phyloP scores from a whole-genome alignment of 2,329 filamentous ascomycete species.

The Colletotrichum lentis region DNA sequence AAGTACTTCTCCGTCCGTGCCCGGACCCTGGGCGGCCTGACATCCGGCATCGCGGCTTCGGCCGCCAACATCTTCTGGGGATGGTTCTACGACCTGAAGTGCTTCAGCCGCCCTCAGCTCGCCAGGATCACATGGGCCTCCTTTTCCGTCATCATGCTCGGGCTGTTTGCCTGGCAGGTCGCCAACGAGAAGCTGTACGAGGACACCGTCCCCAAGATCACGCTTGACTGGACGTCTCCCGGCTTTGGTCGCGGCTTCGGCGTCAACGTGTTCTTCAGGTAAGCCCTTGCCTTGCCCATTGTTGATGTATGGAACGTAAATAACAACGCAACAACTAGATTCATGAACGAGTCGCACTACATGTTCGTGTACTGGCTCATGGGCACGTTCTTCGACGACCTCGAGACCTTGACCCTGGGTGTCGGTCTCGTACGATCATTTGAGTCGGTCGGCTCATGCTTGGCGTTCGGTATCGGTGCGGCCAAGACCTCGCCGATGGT shows the following conservation, averaged over 20 bases:
- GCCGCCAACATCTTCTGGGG: conserved; percentile 59
- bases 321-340: conserved; percentile 39
- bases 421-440: conserved; percentile 59
- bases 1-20: conserved; percentile 61
- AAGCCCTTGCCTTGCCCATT: conserved; percentile 25
- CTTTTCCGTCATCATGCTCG: conserved; percentile 54
- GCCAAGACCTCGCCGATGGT: conserved; percentile 56
- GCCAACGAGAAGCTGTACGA: conserved; percentile 58
- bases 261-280: conserved; percentile 58
- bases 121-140: conserved; percentile 54
- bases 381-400: conserved; percentile 59
- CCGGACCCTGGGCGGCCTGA: conserved; percentile 55
- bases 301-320: conserved; percentile 2
- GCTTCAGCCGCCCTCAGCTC: conserved; percentile 51
- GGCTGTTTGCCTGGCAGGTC: conserved; percentile 57
- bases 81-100: conserved; percentile 57
- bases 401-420: conserved; percentile 59
- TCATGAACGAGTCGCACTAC: conserved; percentile 61
- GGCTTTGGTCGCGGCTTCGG: conserved; percentile 58
- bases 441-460: conserved; percentile 56
- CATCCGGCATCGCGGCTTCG: conserved; percentile 55
- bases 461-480: conserved; percentile 59
- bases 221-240: conserved; percentile 55
- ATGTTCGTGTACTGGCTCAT: conserved; percentile 63
- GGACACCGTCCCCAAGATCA: conserved; percentile 47